A percentile compares a stretch with the other conserved stretches of the same genome.
phyloP scores from a whole-genome alignment of 176 grass and related monocot species.

The Lolium multiflorum region DNA sequence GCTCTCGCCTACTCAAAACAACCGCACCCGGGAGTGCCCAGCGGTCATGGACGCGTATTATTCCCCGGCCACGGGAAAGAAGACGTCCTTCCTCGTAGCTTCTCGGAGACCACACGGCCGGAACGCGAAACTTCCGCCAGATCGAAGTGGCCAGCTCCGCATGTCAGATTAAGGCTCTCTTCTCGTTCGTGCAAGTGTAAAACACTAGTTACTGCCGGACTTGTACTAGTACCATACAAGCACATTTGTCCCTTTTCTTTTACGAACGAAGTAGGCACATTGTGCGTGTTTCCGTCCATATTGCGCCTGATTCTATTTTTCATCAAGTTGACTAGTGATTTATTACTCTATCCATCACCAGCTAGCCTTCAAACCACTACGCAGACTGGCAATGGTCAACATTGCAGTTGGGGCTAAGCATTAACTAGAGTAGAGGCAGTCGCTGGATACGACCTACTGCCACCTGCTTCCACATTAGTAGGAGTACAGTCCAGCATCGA shows the following conservation, averaged over 20 bases:
- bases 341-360: not conserved
- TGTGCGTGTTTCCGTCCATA: too few relatives aligned
- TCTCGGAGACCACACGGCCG: not conserved
- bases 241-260: too few relatives aligned
- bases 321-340: not conserved
- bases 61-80: not conserved
- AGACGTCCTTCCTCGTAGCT: not conserved
- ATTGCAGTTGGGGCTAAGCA: not conserved
- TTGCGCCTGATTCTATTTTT: too few relatives aligned
- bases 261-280: too few relatives aligned
- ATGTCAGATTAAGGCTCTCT: too few relatives aligned
- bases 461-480: not conserved
- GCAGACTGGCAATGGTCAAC: not conserved
- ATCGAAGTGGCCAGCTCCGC: not conserved
- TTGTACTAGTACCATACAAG: too few relatives aligned
- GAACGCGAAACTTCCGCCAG: not conserved
- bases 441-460: not conserved
- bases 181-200: too few relatives aligned
- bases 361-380: not conserved
- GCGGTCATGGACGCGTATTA: not conserved
- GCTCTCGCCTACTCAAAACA: constrained; percentile 47
- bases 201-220: too few relatives aligned
- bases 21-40: constrained; percentile 27
- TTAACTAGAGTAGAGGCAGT: not conserved
- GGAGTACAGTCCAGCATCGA: not conserved